Conservation (phyloP, 2,329 filamentous ascomycete genomes). For the Calonectria crousiana region DNA sequence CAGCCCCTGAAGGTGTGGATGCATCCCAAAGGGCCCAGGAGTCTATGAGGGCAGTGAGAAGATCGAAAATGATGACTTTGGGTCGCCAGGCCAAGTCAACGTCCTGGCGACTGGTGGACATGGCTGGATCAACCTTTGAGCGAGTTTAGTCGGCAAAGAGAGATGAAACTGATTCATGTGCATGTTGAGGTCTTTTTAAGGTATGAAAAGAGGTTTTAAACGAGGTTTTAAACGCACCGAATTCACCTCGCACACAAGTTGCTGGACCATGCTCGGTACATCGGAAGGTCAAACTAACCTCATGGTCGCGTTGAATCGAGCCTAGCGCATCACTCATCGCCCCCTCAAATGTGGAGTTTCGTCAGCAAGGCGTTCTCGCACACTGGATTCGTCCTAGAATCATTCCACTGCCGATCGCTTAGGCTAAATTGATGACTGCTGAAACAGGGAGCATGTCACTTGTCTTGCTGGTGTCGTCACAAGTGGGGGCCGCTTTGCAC, state of each 20-base stretch:
- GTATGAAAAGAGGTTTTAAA: not conserved
- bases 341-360: not conserved
- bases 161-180: not conserved
- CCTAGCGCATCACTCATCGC: not conserved
- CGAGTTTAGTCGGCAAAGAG: not conserved
- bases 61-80: conserved; percentile 54
- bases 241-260: not conserved
- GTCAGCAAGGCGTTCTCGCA: not conserved
- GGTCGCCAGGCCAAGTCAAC: conserved; percentile 40
- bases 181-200: not conserved
- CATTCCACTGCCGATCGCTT: not conserved
- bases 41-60: conserved; percentile 54
- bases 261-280: not conserved
- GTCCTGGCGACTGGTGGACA: not conserved
- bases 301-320: not conserved
- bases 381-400: not conserved
- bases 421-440: not conserved
- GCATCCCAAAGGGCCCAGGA: conserved; percentile 55
- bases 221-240: not conserved
- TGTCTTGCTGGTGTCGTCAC: not conserved
- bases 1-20: conserved; percentile 42
- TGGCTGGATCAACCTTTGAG: not conserved
- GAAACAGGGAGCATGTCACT: not conserved
- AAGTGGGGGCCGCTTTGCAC: not conserved
- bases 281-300: not conserved